Percentiles rank a stretch among this genome's conserved stretches.
Evolutionary conservation across 1,284 basidiomycete species (phyloP).

Genomic region (Ceratobasidium sp.): DNA sequence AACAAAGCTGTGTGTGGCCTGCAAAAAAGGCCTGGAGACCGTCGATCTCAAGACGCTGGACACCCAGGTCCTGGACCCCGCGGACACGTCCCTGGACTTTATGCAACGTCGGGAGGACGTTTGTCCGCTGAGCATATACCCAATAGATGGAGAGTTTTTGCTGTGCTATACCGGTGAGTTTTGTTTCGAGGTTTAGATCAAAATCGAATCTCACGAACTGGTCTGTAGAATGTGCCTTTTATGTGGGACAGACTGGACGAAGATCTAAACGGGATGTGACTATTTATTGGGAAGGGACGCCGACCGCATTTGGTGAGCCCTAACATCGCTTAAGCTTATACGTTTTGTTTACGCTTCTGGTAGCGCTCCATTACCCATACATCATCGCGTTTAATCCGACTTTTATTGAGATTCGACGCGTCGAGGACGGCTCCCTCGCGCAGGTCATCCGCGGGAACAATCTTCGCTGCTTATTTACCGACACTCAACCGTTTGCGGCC

Average conservation of each 20-base stretch:
- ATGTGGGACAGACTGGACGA: slow-evolving; percentile 97
- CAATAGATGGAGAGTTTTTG: slow-evolving; percentile 96
- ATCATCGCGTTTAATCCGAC: slow-evolving; percentile 96
- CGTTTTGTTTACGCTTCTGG: slow-evolving; percentile 29
- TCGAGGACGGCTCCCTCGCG: slow-evolving; percentile 90
- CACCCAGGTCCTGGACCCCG: slow-evolving; percentile 96
- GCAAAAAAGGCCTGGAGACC: slow-evolving; percentile 99
- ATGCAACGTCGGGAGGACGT: slow-evolving; percentile 90
- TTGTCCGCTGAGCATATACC: slow-evolving; percentile 95
- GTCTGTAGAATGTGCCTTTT: slow-evolving; percentile 92
- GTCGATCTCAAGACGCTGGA: slow-evolving; percentile 98
- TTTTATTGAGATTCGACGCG: slow-evolving; percentile 96
- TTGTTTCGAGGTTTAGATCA: too few species aligned
- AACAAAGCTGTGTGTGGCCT: slow-evolving; percentile 97
- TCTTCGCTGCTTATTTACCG: slow-evolving; percentile 90
- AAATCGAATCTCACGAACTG: too few species aligned
- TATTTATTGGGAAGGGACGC: slow-evolving; percentile 96
- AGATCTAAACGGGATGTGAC: slow-evolving; percentile 92
- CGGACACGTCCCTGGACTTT: slow-evolving; percentile 92
- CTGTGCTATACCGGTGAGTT: slow-evolving; percentile 94
- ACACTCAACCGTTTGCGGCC: slow-evolving; percentile 66
- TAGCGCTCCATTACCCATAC: slow-evolving; percentile 96
- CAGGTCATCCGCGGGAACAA: slow-evolving; percentile 96
- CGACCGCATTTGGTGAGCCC: slow-evolving; percentile 89
- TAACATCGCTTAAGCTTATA: background rate